Base-by-base conservation (phyloP, 2,329 filamentous ascomycete species). In the Aspergillus amoenus region DNA sequence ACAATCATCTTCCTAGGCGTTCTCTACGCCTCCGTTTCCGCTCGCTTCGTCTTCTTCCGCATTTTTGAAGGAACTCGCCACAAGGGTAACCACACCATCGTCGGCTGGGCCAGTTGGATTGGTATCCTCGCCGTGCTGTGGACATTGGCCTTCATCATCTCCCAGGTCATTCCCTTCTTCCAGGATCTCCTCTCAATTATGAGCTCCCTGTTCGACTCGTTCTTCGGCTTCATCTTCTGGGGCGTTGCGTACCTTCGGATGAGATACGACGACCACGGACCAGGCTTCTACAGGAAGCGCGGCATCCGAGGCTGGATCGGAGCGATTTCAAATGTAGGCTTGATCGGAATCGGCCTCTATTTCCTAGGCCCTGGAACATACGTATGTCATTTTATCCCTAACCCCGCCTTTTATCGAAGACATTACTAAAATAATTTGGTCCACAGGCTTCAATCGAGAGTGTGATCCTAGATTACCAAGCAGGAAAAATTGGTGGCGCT, bases 161-260 rank as follows among this genome's bases (percentile, higher is more conserved):
- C 93, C 2, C 90, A 96, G 72, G 88, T 96, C 45, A 96, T 97
- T 68, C 92, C 92, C 0, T 96, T 96, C 82, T 96, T 97, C 78
- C 88, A 87, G 8, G 91, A 91, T 59, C 78, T 83, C 62, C 74
- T 83, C 15, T 77, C 78, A 4, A 75, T 81, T 51, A 81, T 81
- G 79, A 81, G 78, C 57, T 91, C 91, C 4, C 83, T 96, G 1
- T 96, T 96, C 70, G 91, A 96, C 76, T 93, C 89, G 1, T 79
- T 79, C 64, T 79, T 79, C 67, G 93, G 93, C 22, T 97, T 96
- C 80, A 96, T 96, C 69, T 97, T 96, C 80, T 97, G 77, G 77
- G 77, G 76, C 15, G 71, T 76, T 2, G 77, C 77, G 2, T 79
- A 79, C 64, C 62, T 79, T 39, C 71, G 76, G 34, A 78, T 79